Evolutionary conservation across 106 monocot species (phyloP).

Genomic region (Phalaenopsis aphrodite): DNA sequence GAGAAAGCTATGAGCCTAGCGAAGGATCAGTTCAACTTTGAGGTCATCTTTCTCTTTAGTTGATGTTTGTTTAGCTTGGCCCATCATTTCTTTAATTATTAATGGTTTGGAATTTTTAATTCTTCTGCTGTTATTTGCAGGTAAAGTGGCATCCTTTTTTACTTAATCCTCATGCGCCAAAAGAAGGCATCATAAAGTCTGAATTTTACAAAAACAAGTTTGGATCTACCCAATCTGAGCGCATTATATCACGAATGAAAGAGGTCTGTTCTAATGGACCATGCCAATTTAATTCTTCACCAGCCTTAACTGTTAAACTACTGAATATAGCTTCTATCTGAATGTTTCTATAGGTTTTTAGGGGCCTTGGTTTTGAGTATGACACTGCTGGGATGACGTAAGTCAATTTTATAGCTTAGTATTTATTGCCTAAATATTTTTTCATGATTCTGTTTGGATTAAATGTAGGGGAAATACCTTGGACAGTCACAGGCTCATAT

Average conservation of each 20-base stretch:
- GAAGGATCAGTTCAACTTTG: constrained; percentile 71
- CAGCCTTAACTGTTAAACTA: not conserved
- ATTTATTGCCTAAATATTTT: not conserved
- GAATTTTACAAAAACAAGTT: constrained; percentile 64
- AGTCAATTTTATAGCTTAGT: constrained; percentile 16
- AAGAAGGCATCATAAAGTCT: constrained; percentile 64
- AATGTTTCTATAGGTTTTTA: constrained; percentile 44
- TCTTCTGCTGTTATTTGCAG: constrained; percentile 21
- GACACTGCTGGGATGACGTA: constrained; percentile 74
- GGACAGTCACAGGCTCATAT: constrained; percentile 86
- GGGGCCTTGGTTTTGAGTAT: constrained; percentile 62
- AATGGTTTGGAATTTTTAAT: not conserved
- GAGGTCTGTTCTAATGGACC: constrained; percentile 32
- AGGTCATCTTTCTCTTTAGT: constrained; percentile 32
- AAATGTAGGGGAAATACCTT: constrained; percentile 70
- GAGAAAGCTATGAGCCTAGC: constrained; percentile 74
- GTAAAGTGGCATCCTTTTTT: constrained; percentile 89
- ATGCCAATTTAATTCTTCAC: not conserved
- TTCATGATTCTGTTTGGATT: not conserved
- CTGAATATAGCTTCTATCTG: not conserved
- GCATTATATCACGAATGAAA: constrained; percentile 46
- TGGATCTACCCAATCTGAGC: constrained; percentile 47
- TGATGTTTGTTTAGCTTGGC: not conserved
- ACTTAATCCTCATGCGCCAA: constrained; percentile 70
- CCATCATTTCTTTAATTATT: not conserved